phyloP scores from a whole-genome alignment of 23 red algal species.

The Chondrus crispus region DNA sequence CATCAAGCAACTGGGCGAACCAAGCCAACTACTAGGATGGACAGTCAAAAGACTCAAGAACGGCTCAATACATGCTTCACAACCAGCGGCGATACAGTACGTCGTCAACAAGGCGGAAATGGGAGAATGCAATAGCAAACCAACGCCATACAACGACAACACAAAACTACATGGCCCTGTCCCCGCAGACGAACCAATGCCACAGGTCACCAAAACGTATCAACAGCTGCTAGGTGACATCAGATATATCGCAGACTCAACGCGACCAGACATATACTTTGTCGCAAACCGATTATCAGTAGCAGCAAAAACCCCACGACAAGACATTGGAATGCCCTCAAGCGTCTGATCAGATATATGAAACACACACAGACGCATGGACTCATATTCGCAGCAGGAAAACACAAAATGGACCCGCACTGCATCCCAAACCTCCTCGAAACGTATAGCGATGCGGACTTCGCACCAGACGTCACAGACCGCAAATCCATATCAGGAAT shows the following conservation, averaged over 20 bases:
- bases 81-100: neutral
- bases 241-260: neutral
- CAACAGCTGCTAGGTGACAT: neutral
- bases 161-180: neutral
- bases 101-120: neutral
- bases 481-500: neutral
- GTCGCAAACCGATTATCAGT: neutral
- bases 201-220: neutral
- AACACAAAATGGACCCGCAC: too few species aligned
- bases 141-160: neutral
- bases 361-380: too few species aligned
- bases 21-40: neutral
- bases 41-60: neutral
- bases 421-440: neutral
- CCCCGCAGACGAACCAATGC: neutral
- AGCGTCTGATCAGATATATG: neutral
- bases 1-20: neutral
- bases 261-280: neutral
- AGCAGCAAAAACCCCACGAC: neutral
- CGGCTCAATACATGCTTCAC: neutral
- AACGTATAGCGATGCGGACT: neutral
- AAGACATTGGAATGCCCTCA: neutral
- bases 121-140: neutral
- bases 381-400: too few species aligned
- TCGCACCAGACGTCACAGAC: neutral